A percentile compares a stretch with the other conserved stretches of the same genome.
Evolutionary conservation across 73 alveolate genomes (phyloP).

Genomic region (Paramecium primaurelia): DNA sequence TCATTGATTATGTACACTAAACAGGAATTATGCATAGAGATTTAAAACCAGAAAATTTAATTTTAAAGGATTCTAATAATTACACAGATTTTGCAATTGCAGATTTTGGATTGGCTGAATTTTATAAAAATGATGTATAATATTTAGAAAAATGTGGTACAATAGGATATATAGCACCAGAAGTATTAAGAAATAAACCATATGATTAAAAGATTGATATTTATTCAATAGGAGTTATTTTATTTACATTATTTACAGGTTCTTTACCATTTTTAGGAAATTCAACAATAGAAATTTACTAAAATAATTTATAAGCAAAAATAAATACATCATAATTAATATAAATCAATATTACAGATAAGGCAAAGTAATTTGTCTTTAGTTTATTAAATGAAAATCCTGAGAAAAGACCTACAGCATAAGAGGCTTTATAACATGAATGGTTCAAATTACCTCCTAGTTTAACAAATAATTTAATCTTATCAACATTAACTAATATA

Average conservation of each 20-base stretch:
- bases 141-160: not conserved
- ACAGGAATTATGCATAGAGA: slow-evolving; percentile 50
- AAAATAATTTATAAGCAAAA: not conserved
- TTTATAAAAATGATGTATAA: not conserved
- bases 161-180: slow-evolving; percentile 57
- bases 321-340: not conserved
- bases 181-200: slow-evolving; percentile 68
- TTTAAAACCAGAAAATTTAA: slow-evolving; percentile 51
- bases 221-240: slow-evolving; percentile 77
- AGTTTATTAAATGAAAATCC: slow-evolving; percentile 27
- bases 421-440: not conserved
- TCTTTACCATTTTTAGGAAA: slow-evolving; percentile 39
- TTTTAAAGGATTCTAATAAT: not conserved
- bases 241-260: slow-evolving; percentile 52
- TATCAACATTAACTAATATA: not conserved
- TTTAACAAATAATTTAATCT: not conserved
- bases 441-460: not conserved
- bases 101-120: slow-evolving; percentile 56
- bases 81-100: slow-evolving; percentile 41
- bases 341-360: not conserved
- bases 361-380: not conserved
- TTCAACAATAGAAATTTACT: not conserved
- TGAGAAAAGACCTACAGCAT: not conserved
- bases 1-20: not conserved
- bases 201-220: slow-evolving; percentile 75